A percentile compares a stretch with the other conserved stretches of the same genome.
phyloP scores from a whole-genome alignment of 2,329 filamentous ascomycete species.

The Pseudogymnoascus sp. region DNA sequence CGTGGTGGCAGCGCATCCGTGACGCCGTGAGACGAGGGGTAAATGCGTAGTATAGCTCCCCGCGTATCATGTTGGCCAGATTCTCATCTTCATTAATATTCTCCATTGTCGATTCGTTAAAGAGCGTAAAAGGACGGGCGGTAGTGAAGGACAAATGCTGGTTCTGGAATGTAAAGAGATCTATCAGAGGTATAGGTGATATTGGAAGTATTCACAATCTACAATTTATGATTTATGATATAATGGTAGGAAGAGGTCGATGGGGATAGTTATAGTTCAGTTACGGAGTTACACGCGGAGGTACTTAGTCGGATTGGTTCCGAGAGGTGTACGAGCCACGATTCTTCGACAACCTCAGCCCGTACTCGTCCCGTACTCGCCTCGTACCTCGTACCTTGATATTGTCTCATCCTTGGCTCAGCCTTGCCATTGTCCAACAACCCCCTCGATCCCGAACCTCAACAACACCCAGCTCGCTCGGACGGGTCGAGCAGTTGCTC shows the following conservation, averaged over 20 bases:
- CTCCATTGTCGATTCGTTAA: not conserved
- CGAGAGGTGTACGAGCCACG: not conserved
- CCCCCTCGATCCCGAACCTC: conserved; percentile 9
- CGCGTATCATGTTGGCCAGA: conserved; percentile 48
- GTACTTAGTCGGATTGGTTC: not conserved
- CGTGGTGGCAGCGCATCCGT: conserved; percentile 52
- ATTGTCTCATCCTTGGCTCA: conserved; percentile 8
- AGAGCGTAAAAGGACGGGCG: not conserved
- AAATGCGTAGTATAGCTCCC: conserved; percentile 69
- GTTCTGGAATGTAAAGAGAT: not conserved
- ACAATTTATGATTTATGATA: not conserved
- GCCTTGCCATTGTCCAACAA: conserved; percentile 12
- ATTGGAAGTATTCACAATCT: not conserved
- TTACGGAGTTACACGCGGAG: not conserved
- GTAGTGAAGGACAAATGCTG: not conserved
- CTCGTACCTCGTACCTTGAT: not conserved
- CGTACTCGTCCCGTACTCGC: not conserved
- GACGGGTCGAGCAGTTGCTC: not conserved
- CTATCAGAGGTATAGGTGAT: not conserved
- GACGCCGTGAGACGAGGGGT: conserved; percentile 56
- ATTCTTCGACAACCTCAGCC: not conserved
- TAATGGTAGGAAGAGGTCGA: not conserved
- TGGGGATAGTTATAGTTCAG: not conserved
- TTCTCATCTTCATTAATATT: conserved; percentile 38
- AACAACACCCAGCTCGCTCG: not conserved